Evolutionary conservation across 2,329 filamentous ascomycete genomes (phyloP).

Genomic region (Colletotrichum sp.): DNA sequence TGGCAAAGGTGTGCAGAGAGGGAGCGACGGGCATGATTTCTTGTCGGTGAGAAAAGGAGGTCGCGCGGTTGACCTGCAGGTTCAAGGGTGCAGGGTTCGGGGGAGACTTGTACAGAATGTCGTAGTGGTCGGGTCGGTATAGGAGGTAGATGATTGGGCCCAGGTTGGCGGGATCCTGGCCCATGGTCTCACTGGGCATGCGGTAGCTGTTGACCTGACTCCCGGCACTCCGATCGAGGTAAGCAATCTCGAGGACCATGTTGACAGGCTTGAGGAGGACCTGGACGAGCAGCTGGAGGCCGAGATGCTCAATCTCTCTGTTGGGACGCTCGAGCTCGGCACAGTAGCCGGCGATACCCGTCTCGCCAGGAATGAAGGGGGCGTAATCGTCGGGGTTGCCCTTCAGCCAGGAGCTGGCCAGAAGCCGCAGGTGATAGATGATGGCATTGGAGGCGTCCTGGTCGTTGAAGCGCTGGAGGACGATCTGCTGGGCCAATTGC

Average conservation of each 20-base stretch:
- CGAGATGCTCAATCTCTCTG: conserved; percentile 91
- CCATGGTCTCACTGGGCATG: conserved; percentile 61
- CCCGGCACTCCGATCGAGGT: conserved; percentile 86
- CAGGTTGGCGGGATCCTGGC: conserved; percentile 45
- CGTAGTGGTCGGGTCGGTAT: conserved; percentile 86
- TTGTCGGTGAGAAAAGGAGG: conserved; percentile 50
- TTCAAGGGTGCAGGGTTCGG: conserved; percentile 33
- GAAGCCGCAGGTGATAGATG: conserved; percentile 83
- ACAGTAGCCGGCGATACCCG: conserved; percentile 71
- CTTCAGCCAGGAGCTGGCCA: conserved; percentile 87
- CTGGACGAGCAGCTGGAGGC: conserved; percentile 77
- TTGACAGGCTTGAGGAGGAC: conserved; percentile 80
- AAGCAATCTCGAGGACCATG: conserved; percentile 85
- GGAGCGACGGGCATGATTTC: conserved; percentile 45
- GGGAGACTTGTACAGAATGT: conserved; percentile 78
- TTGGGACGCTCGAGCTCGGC: conserved; percentile 74
- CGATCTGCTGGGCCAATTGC: conserved; percentile 55
- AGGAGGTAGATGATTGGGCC: conserved; percentile 62
- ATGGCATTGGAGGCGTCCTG: conserved; percentile 71
- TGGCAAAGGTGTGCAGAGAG: conserved; percentile 46
- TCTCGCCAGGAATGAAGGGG: conserved; percentile 70
- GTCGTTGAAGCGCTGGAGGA: conserved; percentile 78
- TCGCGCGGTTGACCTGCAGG: conserved; percentile 60
- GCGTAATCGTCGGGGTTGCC: conserved; percentile 72
- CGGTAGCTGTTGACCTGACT: conserved; percentile 75